Conservation (phyloP, 805 yeast genomes). For the Starmerella cellae region DNA sequence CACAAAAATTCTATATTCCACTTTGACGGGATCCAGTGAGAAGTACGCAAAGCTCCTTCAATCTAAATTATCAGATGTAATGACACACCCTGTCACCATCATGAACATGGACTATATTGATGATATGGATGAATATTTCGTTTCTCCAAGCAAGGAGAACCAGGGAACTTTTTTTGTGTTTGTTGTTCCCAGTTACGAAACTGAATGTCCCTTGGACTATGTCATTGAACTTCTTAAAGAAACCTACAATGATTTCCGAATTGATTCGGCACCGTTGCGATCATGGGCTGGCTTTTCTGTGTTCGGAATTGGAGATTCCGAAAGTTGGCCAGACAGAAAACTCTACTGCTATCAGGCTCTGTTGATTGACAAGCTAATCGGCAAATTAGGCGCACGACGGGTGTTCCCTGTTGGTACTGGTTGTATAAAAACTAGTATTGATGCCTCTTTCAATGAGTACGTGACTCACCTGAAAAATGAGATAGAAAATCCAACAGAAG, state of each 20-base stretch:
- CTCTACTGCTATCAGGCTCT: constrained; percentile 80
- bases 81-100: constrained; percentile 36
- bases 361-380: constrained; percentile 58
- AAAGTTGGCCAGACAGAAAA: constrained; percentile 55
- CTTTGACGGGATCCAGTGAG: constrained; percentile 72
- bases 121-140: constrained; percentile 72
- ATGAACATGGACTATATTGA: constrained; percentile 67
- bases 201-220: constrained; percentile 83
- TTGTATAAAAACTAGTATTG: constrained; percentile 52
- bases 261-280: constrained; percentile 67
- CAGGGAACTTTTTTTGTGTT: constrained; percentile 40
- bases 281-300: constrained; percentile 68
- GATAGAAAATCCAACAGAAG: constrained; percentile 50
- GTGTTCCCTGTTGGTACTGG: constrained; percentile 71
- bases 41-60: constrained; percentile 47
- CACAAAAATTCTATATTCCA: constrained; percentile 51
- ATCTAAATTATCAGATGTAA: constrained; percentile 26
- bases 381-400: constrained; percentile 76
- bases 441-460: constrained; percentile 58
- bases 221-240: constrained; percentile 70
- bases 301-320: constrained; percentile 76
- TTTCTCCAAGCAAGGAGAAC: constrained; percentile 38
- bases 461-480: constrained; percentile 43
- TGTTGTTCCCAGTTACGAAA: constrained; percentile 80
- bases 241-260: constrained; percentile 70